These are phyloP conservation scores for Umbelopsis sp. DNA, from an alignment of 192 early-diverging fungal genomes.

Conservation along the genomic window DNA sequence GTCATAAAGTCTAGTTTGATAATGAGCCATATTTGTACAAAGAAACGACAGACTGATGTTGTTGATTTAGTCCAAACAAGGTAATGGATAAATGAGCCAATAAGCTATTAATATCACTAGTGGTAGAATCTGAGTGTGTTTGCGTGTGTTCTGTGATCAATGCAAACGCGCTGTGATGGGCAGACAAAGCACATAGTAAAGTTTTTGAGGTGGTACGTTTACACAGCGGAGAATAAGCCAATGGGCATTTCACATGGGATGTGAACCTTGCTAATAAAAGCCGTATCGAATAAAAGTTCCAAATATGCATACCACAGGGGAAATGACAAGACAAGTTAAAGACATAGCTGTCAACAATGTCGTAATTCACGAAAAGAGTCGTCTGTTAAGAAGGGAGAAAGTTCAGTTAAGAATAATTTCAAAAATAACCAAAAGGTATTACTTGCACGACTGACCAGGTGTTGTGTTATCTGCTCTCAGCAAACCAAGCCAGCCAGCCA, in stretches of 20 bases:
- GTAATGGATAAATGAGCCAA: too few species aligned
- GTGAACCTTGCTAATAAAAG: background rate
- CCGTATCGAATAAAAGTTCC: background rate
- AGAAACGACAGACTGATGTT: too few species aligned
- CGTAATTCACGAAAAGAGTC: slow-evolving; percentile 9
- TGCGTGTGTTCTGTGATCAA: background rate
- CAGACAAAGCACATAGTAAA: slow-evolving; percentile 3
- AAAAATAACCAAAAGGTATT: slow-evolving; percentile 11
- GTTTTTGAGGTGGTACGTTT: slow-evolving; percentile 9
- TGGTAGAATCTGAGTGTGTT: background rate
- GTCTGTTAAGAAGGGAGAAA: background rate
- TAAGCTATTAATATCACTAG: too few species aligned
- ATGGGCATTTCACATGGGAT: slow-evolving; percentile 22
- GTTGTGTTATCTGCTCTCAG: background rate
- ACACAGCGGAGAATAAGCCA: background rate
- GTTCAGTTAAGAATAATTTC: slow-evolving; percentile 16
- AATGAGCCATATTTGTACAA: too few species aligned
- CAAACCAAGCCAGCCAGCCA: background rate
- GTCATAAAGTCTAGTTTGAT: too few species aligned
- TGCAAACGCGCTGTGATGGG: background rate
- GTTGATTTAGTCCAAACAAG: too few species aligned
- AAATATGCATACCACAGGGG: slow-evolving; percentile 10
- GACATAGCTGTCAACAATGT: slow-evolving; percentile 21
- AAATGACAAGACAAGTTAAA: slow-evolving; percentile 21
- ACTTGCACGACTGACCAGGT: background rate